A percentile compares a stretch with the other conserved stretches of the same genome.
Evolutionary conservation across 495 filamentous ascomycete species (phyloP).

Genomic region (Trichocladium uniseriatum): DNA sequence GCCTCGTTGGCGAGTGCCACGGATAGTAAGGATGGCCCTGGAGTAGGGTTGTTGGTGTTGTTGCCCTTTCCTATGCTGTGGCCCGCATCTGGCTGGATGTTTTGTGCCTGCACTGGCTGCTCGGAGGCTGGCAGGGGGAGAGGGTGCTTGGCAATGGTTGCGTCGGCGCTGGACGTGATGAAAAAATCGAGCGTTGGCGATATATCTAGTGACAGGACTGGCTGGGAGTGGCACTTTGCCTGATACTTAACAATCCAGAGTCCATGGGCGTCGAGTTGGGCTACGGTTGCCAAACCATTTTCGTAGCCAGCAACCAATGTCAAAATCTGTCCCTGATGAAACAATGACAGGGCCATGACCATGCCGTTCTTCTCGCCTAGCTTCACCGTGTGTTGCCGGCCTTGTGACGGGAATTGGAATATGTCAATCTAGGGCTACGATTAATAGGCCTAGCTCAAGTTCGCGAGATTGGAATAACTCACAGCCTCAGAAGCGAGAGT

Average conservation of each 20-base stretch:
- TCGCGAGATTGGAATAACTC: constrained; percentile 14
- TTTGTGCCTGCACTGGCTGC: neutral
- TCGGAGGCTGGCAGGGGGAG: constrained; percentile 16
- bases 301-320: constrained; percentile 74
- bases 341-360: constrained; percentile 75
- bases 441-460: neutral
- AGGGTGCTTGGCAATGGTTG: constrained; percentile 41
- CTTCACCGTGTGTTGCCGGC: constrained; percentile 54
- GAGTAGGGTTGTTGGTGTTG: neutral
- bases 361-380: constrained; percentile 65
- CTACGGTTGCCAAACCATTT: constrained; percentile 64
- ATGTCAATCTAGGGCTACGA: constrained; percentile 57
- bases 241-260: constrained; percentile 58
- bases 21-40: constrained; percentile 19
- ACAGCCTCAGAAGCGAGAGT: constrained; percentile 65
- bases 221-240: constrained; percentile 65
- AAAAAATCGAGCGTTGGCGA: constrained; percentile 51
- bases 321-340: constrained; percentile 34
- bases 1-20: constrained; percentile 13
- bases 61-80: neutral
- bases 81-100: neutral
- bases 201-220: constrained; percentile 70
- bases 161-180: constrained; percentile 77
- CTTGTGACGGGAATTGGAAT: constrained; percentile 69
- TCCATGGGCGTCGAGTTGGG: constrained; percentile 22